These are phyloP conservation scores for Sclerospora graminicola DNA, from an alignment of 352 stramenopile species.

Conservation along the genomic window DNA sequence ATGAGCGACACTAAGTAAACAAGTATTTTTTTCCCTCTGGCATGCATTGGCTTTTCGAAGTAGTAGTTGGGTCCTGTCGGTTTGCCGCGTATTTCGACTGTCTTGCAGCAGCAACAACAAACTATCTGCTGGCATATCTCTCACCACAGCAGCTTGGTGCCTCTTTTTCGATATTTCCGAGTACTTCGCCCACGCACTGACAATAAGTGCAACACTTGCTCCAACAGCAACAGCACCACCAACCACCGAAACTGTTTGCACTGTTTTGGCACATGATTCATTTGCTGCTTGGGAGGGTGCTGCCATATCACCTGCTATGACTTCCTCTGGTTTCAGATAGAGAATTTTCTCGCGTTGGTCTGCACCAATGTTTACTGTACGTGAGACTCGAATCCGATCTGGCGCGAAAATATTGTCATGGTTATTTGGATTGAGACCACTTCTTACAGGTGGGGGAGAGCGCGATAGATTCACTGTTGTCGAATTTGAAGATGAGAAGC, in stretches of 20 bases:
- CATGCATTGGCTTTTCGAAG: conserved; percentile 19
- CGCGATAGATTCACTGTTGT: conserved; percentile 50
- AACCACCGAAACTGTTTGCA: conserved; percentile 54
- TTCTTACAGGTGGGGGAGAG: conserved; percentile 19
- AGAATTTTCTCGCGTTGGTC: conserved; percentile 57
- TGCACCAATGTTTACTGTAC: conserved; percentile 43
- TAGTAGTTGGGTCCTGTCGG: conserved; percentile 21
- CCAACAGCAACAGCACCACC: conserved; percentile 71
- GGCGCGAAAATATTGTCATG: conserved; percentile 77
- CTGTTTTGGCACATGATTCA: conserved; percentile 12
- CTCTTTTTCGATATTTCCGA: conserved; percentile 52
- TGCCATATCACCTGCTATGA: conserved; percentile 45
- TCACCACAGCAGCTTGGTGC: conserved; percentile 57
- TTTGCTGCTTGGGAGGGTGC: conserved; percentile 19
- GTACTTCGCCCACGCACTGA: conserved; percentile 77
- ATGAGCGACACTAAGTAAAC: conserved; percentile 4
- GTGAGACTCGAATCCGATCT: conserved; percentile 55
- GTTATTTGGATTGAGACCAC: conserved; percentile 55
- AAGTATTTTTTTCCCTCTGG: conserved; percentile 18
- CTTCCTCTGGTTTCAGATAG: conserved; percentile 72
- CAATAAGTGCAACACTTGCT: conserved; percentile 63
- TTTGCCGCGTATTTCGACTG: conserved; percentile 22
- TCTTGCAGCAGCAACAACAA: conserved; percentile 68
- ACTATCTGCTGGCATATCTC: conserved; percentile 62
- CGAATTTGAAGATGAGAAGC: conserved; percentile 60